Evolutionary conservation across 345 rosid species (phyloP), one percentile per base, ranked within the genome.

Genomic region (Xanthoceras sorbifolium): DNA sequence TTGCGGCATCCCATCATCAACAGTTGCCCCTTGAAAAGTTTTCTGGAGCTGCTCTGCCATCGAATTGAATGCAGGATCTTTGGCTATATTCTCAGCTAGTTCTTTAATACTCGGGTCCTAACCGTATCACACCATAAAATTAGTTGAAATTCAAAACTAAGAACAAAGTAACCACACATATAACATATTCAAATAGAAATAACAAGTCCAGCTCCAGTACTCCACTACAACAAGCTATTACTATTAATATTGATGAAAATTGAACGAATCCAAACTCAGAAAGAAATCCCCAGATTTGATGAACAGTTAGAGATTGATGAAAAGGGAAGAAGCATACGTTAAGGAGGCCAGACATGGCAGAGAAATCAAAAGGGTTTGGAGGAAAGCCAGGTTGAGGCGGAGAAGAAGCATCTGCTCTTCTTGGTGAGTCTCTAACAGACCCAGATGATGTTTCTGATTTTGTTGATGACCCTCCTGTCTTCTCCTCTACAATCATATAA

Each of bases 21-120:
- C 78, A 3, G 88, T 32, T 67, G 87, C 84, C 72, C 88, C 93
- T 66, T 92, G 94, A 64, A 93, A 84, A 6, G 94, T 86, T 81
- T 90, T 85, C 85, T 90, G 97, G 32, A 96, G 91, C 86, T 94
- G 99, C 90, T 93, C 98, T 31, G 99, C 99, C 92, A 96, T 85
- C 73, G 91, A 89, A 83, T 91, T 96, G 87, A 96, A 96, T 31
- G 97, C 69, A 40, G 99, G 98, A 81, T 93, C 99, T 85, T 88
- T 91, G 63, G 98, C 92, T 59, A 96, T 96, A 85, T 94, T 97
- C 82, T 92, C 98, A 73, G 97, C 98, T 78, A 96, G 73, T 60
- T 93, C 94, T 83, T 90, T 91, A 73, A 96, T 92, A 82, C 97
- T 96, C 1, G 97, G 99, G 79, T 96, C 99, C 99, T 96, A 73